phyloP scores from a whole-genome alignment of 345 rosid species.

The Citrus mangshanensis region DNA sequence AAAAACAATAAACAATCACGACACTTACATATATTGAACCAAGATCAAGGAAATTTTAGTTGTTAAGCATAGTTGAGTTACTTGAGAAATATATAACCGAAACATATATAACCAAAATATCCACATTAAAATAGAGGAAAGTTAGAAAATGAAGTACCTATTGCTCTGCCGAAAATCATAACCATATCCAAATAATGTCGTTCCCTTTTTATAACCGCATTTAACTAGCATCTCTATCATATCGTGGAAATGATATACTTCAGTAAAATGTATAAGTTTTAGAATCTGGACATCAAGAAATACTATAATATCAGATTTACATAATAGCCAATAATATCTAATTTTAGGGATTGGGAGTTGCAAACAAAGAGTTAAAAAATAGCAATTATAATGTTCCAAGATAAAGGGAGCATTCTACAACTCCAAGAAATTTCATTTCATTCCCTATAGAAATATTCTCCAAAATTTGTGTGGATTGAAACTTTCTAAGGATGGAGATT shows the following conservation, averaged over 20 bases:
- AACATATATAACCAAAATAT: background rate
- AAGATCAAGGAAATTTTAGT: slow-evolving; percentile 6
- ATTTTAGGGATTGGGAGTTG: background rate
- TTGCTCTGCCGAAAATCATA: slow-evolving; percentile 94
- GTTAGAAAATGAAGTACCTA: slow-evolving; percentile 39
- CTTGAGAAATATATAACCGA: background rate
- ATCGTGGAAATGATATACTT: slow-evolving; percentile 85
- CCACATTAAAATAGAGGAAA: background rate
- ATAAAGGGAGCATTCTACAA: background rate
- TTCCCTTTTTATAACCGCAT: slow-evolving; percentile 77
- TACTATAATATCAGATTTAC: slow-evolving; percentile 4
- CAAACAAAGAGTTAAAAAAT: background rate
- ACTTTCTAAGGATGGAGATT: background rate
- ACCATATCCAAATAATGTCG: slow-evolving; percentile 83
- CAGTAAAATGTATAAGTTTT: slow-evolving; percentile 53
- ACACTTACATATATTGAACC: background rate
- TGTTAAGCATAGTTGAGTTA: background rate
- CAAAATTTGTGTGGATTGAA: background rate
- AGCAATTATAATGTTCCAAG: background rate
- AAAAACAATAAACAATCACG: slow-evolving; percentile 9
- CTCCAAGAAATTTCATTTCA: background rate
- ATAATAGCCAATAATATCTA: background rate
- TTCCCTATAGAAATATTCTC: background rate
- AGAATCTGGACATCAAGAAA: slow-evolving; percentile 46
- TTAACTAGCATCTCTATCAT: slow-evolving; percentile 78